Conservation (phyloP, 345 rosid species). For the Anacardium occidentale region DNA sequence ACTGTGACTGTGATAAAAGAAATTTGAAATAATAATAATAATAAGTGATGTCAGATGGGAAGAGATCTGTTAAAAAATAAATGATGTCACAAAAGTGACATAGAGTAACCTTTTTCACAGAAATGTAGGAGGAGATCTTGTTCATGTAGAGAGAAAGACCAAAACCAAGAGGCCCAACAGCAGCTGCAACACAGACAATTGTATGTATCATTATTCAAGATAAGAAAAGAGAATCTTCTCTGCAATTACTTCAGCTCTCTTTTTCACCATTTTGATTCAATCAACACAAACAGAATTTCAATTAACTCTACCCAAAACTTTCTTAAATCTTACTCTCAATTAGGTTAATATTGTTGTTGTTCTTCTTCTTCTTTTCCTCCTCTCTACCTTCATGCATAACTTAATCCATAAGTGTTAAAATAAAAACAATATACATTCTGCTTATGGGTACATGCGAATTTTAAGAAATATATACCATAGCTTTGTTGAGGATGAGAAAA, state of each 20-base stretch:
- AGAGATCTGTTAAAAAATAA: constrained; percentile 33
- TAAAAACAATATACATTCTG: not conserved
- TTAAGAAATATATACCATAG: not conserved
- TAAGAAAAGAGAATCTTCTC: constrained; percentile 37
- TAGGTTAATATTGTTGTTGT: not conserved
- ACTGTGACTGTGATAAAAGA: not conserved
- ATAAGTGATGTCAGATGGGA: constrained; percentile 21
- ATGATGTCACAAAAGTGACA: constrained; percentile 46
- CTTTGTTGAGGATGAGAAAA: no score
- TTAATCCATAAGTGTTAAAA: constrained; percentile 15
- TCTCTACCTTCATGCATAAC: constrained; percentile 20
- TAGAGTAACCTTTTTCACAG: constrained; percentile 49
- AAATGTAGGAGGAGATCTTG: constrained; percentile 49
- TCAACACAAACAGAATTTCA: not conserved
- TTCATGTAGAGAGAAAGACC: constrained; percentile 17
- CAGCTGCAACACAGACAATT: no score
- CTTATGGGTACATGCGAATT: not conserved
- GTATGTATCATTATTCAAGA: constrained; percentile 33
- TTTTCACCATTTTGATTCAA: constrained; percentile 22
- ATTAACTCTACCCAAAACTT: not conserved
- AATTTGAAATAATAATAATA: not conserved
- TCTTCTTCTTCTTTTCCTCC: no score
- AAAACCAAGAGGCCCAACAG: not conserved
- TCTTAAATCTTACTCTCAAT: constrained; percentile 15
- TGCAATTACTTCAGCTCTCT: constrained; percentile 6